A percentile compares a stretch with the other conserved stretches of the same genome.
phyloP scores from a whole-genome alignment of 1,284 basidiomycete species.

The Cutaneotrichosporon cutaneum region DNA sequence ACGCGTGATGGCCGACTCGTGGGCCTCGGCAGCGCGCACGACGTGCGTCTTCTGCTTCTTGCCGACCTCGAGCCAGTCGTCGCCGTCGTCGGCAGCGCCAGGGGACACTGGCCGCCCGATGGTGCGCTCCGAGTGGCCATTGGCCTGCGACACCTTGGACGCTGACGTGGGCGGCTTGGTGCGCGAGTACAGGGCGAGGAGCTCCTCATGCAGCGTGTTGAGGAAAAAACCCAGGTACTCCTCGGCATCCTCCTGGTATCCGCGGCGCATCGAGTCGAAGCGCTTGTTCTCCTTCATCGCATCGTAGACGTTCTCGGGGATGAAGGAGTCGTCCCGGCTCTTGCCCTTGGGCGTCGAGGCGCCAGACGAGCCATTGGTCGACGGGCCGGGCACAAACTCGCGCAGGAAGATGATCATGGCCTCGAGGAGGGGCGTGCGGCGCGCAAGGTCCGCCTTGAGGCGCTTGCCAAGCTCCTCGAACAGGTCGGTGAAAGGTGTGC shows the following conservation, averaged over 20 bases:
- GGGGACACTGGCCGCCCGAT: slow-evolving; percentile 51
- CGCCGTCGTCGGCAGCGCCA: slow-evolving; percentile 37
- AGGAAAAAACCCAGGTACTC: slow-evolving; percentile 98
- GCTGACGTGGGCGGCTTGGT: slow-evolving; percentile 36
- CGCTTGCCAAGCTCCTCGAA: slow-evolving; percentile 70
- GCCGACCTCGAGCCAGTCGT: slow-evolving; percentile 86
- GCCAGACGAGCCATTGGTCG: slow-evolving; percentile 21
- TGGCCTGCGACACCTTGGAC: slow-evolving; percentile 24
- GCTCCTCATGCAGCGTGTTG: slow-evolving; percentile 91
- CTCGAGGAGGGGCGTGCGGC: slow-evolving; percentile 73
- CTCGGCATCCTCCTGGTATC: slow-evolving; percentile 96
- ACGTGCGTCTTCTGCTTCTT: slow-evolving; percentile 81
- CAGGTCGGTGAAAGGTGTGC: slow-evolving; percentile 76
- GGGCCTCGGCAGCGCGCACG: slow-evolving; percentile 73
- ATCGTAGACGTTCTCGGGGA: slow-evolving; percentile 87
- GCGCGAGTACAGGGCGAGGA: slow-evolving; percentile 62
- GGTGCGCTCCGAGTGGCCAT: slow-evolving; percentile 38
- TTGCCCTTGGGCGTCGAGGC: slow-evolving; percentile 33
- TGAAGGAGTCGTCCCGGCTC: slow-evolving; percentile 63
- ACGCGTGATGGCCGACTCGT: slow-evolving; percentile 82
- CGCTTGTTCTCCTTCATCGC: slow-evolving; percentile 93
- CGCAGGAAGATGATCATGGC: slow-evolving; percentile 77
- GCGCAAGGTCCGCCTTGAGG: slow-evolving; percentile 55
- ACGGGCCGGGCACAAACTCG: slow-evolving; percentile 60
- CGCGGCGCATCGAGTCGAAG: slow-evolving; percentile 90